These are phyloP conservation scores for Mariannaea sp. DNA, from an alignment of 2,329 filamentous ascomycete genomes.

Conservation along the genomic window DNA sequence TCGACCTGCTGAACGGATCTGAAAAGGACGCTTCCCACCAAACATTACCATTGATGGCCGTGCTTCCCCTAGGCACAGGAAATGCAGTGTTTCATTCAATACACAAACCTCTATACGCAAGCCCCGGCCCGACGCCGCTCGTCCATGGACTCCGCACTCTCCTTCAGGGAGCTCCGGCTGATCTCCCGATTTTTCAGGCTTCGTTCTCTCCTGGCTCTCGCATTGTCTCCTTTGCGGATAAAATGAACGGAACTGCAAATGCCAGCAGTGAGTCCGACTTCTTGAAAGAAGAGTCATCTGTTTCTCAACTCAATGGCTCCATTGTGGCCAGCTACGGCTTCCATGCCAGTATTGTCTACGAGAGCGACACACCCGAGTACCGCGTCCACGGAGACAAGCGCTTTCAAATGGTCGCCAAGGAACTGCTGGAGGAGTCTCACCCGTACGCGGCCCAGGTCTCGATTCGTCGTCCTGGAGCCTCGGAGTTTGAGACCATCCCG, in stretches of 20 bases:
- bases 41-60: constrained; percentile 51
- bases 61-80: constrained; percentile 67
- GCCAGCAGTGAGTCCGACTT: constrained; percentile 18
- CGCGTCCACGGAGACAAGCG: constrained; percentile 76
- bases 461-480: constrained; percentile 32
- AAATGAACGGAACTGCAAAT: constrained; percentile 4
- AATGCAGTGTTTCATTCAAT: constrained; percentile 68
- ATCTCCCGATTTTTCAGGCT: constrained; percentile 67
- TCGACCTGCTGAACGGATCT: constrained; percentile 77
- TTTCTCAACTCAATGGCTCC: constrained; percentile 65
- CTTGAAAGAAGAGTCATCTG: constrained; percentile 39
- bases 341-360: constrained; percentile 85
- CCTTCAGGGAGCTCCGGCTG: constrained; percentile 57
- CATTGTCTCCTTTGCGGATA: constrained; percentile 48
- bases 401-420: constrained; percentile 83
- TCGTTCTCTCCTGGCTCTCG: constrained; percentile 63
- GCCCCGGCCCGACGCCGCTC: constrained; percentile 46
- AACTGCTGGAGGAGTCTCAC: constrained; percentile 66
- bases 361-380: constrained; percentile 85
- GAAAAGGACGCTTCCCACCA: constrained; percentile 28
- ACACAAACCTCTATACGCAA: constrained; percentile 60
- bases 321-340: constrained; percentile 91
- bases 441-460: constrained; percentile 53
- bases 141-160: constrained; percentile 61
- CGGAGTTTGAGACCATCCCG: constrained; percentile 36